Percentiles rank a stretch among this genome's conserved stretches.
Conservation (phyloP, 768 basidiomycete genomes). For the Naematelia aurantialba region DNA sequence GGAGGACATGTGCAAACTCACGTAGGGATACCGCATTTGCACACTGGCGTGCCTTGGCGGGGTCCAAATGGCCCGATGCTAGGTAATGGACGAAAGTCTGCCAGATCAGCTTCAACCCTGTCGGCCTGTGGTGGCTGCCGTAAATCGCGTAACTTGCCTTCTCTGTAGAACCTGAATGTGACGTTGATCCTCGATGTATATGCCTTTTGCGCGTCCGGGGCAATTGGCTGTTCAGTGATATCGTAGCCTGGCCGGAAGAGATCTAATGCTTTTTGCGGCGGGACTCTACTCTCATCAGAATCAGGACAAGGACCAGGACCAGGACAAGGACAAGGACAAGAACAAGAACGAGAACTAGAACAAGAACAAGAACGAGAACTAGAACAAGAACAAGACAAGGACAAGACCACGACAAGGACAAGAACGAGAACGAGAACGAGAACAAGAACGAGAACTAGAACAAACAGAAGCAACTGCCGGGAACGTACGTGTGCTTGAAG, state of each 20-base stretch:
- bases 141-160: slow-evolving; percentile 9
- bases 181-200: slow-evolving; percentile 47
- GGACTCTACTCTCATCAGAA: slow-evolving; percentile 28
- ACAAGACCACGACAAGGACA: not conserved
- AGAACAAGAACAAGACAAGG: too few relatives aligned
- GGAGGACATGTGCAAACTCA: slow-evolving; percentile 27
- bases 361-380: not conserved
- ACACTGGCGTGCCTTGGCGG: slow-evolving; percentile 44
- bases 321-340: not conserved
- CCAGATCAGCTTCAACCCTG: slow-evolving; percentile 4
- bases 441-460: not conserved
- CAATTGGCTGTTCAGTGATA: slow-evolving; percentile 23
- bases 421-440: not conserved
- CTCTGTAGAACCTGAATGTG: slow-evolving; percentile 44
- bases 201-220: slow-evolving; percentile 25
- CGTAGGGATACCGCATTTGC: slow-evolving; percentile 49
- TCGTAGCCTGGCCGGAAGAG: slow-evolving; percentile 43
- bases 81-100: slow-evolving; percentile 46
- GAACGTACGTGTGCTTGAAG: slow-evolving; percentile 46
- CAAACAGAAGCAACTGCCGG: too few relatives aligned
- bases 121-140: not conserved
- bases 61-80: slow-evolving; percentile 15
- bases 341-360: not conserved
- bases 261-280: slow-evolving; percentile 45
- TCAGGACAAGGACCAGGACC: too few relatives aligned